These are phyloP conservation scores for Linnemannia exigua DNA, from an alignment of 192 early-diverging fungal genomes.

Conservation along the genomic window DNA sequence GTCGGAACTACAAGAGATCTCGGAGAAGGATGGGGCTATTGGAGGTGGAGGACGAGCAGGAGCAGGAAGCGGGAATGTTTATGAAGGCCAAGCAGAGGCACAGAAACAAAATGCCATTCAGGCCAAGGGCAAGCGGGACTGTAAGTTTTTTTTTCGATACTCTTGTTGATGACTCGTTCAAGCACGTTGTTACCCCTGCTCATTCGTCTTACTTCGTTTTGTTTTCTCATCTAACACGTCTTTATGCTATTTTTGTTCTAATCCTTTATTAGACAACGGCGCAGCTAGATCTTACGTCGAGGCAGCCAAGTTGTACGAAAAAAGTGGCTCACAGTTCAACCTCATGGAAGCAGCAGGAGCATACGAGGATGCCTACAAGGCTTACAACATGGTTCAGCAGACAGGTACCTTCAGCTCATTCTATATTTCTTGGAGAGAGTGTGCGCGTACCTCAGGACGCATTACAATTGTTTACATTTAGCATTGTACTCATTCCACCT, in stretches of 20 bases:
- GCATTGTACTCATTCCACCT: background rate
- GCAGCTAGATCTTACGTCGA: conserved; percentile 49
- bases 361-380: conserved; percentile 60
- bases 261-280: conserved; percentile 18
- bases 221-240: background rate
- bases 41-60: background rate
- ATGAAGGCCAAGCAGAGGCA: conserved; percentile 38
- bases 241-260: background rate
- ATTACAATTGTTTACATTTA: background rate
- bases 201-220: background rate
- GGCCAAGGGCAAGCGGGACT: conserved; percentile 58
- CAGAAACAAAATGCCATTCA: conserved; percentile 48
- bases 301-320: conserved; percentile 54
- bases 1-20: conserved; percentile 44
- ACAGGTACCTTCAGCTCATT: conserved; percentile 29
- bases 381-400: conserved; percentile 54
- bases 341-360: conserved; percentile 55
- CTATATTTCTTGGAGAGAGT: no score
- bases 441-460: no score
- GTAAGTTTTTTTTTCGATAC: conserved; percentile 22
- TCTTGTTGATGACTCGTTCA: background rate
- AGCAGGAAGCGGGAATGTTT: background rate
- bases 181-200: background rate
- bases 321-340: conserved; percentile 41
- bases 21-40: background rate